Conservation (phyloP, 2,329 filamentous ascomycete genomes). For the Epichloe sp. region DNA sequence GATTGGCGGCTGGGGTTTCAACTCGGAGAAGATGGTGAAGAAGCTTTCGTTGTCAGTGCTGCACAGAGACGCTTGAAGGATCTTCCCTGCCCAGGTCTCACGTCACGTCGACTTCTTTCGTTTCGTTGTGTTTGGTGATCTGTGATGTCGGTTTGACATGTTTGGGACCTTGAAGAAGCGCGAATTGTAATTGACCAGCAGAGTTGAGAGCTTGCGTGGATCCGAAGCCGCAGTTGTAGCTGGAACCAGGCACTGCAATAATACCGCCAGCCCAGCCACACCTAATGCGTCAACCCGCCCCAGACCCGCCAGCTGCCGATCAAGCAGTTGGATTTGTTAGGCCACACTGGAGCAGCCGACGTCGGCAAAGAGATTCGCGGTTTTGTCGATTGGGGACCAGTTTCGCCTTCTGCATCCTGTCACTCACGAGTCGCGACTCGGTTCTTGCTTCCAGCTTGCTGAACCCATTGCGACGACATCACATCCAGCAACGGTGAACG, state of each 20-base stretch:
- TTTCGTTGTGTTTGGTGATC: no score
- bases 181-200: no score
- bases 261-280: no score
- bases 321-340: no score
- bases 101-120: no score
- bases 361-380: slow-evolving; percentile 3
- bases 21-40: background rate
- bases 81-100: no score
- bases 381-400: background rate
- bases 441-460: background rate
- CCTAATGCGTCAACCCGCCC: no score
- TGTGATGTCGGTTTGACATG: no score
- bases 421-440: background rate
- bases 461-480: background rate
- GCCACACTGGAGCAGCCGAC: slow-evolving; percentile 2
- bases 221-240: background rate
- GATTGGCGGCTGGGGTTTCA: background rate
- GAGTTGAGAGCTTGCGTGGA: background rate
- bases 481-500: background rate
- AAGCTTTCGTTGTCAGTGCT: background rate
- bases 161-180: no score
- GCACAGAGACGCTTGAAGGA: background rate
- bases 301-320: no score
- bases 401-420: background rate
- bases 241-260: background rate